Evolutionary conservation across 2,329 filamentous ascomycete species (phyloP).

Genomic region (Corinectria fuckeliana): DNA sequence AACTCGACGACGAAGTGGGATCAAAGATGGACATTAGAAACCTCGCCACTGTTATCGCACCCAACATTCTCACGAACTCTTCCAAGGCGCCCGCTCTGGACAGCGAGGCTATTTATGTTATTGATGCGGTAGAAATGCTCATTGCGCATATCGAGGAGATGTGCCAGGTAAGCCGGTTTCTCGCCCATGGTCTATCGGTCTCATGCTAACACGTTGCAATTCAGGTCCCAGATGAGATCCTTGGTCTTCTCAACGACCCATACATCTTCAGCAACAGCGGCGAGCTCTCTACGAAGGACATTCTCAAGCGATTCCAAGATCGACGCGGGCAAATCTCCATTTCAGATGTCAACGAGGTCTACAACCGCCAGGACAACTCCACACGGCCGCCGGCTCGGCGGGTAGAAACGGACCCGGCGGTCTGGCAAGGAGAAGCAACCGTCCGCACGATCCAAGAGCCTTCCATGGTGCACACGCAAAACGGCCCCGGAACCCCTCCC

Average conservation of each 20-base stretch:
- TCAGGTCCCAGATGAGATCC: conserved; percentile 91
- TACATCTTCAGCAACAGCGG: conserved; percentile 80
- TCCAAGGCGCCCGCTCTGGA: conserved; percentile 73
- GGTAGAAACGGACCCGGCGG: conserved; percentile 86
- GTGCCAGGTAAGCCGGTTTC: conserved; percentile 77
- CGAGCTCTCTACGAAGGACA: conserved; percentile 96
- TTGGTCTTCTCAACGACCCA: conserved; percentile 83
- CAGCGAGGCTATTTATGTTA: conserved; percentile 88
- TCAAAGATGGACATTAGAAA: conserved; percentile 99
- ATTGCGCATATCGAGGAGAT: conserved; percentile 95
- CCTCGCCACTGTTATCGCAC: conserved; percentile 94
- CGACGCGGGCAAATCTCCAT: conserved; percentile 67
- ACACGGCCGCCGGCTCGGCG: conserved; percentile 61
- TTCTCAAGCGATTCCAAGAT: conserved; percentile 90
- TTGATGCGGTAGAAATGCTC: conserved; percentile 88
- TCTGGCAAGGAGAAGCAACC: conserved; percentile 83
- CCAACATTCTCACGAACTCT: conserved; percentile 85
- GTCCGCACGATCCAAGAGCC: conserved; percentile 78
- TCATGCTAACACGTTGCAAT: conserved; percentile 28
- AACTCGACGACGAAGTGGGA: conserved; percentile 94
- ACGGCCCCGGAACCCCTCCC: conserved; percentile 55
- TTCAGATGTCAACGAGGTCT: conserved; percentile 63
- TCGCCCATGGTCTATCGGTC: not conserved
- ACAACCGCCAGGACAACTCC: conserved; percentile 64
- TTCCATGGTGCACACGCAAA: conserved; percentile 48